These are phyloP conservation scores for Pisolithus albus DNA, from an alignment of 768 basidiomycete genomes.

Conservation along the genomic window DNA sequence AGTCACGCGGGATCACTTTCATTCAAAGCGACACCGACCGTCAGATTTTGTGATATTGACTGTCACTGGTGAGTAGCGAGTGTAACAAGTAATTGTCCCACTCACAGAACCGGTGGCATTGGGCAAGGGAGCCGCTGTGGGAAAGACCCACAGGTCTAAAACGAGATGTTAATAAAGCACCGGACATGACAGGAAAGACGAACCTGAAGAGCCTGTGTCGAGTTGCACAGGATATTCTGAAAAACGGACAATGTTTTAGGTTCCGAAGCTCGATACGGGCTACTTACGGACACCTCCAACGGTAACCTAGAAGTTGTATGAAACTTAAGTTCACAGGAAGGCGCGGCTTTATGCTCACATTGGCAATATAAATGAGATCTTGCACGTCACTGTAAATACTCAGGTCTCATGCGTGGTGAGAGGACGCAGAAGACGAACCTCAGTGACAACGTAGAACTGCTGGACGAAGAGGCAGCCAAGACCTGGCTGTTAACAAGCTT, in stretches of 20 bases:
- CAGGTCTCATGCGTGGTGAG: not conserved
- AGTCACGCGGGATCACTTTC: not conserved
- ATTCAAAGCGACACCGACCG: slow-evolving; percentile 32
- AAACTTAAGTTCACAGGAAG: not conserved
- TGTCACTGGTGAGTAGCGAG: slow-evolving; percentile 16
- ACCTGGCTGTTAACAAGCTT: slow-evolving; percentile 12
- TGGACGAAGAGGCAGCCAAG: slow-evolving; percentile 22
- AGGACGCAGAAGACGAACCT: slow-evolving; percentile 9
- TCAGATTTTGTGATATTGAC: slow-evolving; percentile 51
- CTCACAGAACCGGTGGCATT: slow-evolving; percentile 43
- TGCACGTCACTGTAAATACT: slow-evolving; percentile 50
- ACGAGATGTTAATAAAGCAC: not conserved
- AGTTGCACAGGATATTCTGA: slow-evolving; percentile 69
- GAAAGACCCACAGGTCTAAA: slow-evolving; percentile 71
- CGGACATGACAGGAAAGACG: not conserved
- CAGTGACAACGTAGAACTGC: slow-evolving; percentile 15
- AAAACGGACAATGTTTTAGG: slow-evolving; percentile 4
- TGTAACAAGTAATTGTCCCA: not conserved
- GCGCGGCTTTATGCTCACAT: slow-evolving; percentile 41
- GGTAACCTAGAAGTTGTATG: slow-evolving; percentile 44
- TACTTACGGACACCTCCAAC: slow-evolving; percentile 54
- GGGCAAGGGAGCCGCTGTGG: slow-evolving; percentile 41
- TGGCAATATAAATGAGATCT: slow-evolving; percentile 73
- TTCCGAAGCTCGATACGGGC: slow-evolving; percentile 1
- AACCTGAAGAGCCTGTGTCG: slow-evolving; percentile 65